phyloP scores from a whole-genome alignment of 208 protist species.

The Leishmania martiniquensis region DNA sequence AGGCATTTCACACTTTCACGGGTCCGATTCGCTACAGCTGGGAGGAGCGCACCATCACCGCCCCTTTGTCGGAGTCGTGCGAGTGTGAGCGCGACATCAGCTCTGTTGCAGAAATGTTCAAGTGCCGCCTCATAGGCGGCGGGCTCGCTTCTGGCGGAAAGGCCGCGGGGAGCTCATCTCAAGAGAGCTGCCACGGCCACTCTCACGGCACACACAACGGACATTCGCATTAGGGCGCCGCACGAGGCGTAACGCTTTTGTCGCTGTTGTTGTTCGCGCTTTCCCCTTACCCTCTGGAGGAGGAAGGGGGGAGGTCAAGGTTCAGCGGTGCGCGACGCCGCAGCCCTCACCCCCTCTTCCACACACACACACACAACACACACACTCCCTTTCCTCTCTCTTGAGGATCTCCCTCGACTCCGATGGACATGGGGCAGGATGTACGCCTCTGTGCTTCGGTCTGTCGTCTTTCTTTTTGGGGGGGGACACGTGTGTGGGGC shows the following conservation, averaged over 20 bases:
- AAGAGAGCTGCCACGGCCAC: constrained; percentile 3
- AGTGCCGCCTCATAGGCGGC: constrained; percentile 20
- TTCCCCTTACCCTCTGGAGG: neutral
- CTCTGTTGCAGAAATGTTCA: constrained; percentile 62
- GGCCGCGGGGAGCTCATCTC: neutral
- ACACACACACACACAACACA: too few relatives aligned
- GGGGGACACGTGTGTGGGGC: too few relatives aligned
- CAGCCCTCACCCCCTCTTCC: too few relatives aligned
- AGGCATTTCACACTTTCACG: constrained; percentile 61
- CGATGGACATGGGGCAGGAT: too few relatives aligned
- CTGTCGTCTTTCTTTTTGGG: too few relatives aligned
- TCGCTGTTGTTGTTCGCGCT: neutral
- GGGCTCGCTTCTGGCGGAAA: neutral
- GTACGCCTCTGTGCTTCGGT: neutral
- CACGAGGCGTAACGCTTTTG: neutral
- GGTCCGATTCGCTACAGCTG: constrained; percentile 60
- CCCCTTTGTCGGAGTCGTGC: constrained; percentile 28
- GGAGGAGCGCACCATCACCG: constrained; percentile 48
- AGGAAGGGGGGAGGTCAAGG: too few relatives aligned
- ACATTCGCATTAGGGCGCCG: neutral
- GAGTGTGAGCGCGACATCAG: constrained; percentile 72
- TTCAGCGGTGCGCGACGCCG: too few relatives aligned
- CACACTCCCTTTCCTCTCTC: too few relatives aligned
- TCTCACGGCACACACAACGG: constrained; percentile 2
- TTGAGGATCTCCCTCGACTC: too few relatives aligned